Conservation (phyloP, 495 filamentous ascomycete genomes). For the Parathielavia hyrcaniae region DNA sequence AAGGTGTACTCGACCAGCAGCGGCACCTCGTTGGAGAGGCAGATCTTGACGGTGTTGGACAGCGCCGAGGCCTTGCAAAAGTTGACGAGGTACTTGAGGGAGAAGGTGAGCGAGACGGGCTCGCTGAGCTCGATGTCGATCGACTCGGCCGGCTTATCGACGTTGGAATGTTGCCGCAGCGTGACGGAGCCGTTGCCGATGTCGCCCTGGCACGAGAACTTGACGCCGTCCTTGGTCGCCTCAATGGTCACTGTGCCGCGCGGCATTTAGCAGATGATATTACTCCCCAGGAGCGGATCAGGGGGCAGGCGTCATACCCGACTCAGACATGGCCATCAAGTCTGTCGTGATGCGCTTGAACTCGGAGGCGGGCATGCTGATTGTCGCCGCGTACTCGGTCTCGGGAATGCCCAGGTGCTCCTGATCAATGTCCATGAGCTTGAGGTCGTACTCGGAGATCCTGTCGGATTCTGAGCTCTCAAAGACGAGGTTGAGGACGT, state of each 20-base stretch:
- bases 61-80: conserved; percentile 96
- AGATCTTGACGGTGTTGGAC: conserved; percentile 76
- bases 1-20: conserved; percentile 89
- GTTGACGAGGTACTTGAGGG: conserved; percentile 98
- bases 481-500: conserved; percentile 91
- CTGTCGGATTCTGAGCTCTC: conserved; percentile 84
- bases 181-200: conserved; percentile 94
- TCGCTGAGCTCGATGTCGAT: conserved; percentile 86
- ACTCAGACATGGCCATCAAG: conserved; percentile 84
- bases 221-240: conserved; percentile 93
- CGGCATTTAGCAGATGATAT: conserved; percentile 9
- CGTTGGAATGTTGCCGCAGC: conserved; percentile 78
- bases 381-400: conserved; percentile 90
- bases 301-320: conserved; percentile 61
- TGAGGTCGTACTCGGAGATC: conserved; percentile 97
- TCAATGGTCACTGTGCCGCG: conserved; percentile 76
- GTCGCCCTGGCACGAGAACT: conserved; percentile 89
- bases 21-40: conserved; percentile 91
- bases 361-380: conserved; percentile 80
- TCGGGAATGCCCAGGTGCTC: conserved; percentile 98
- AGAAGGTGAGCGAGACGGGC: conserved; percentile 94
- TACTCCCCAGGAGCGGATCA: not conserved
- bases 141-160: conserved; percentile 83
- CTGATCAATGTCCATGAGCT: conserved; percentile 99
- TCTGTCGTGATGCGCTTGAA: conserved; percentile 95